Conservation (phyloP, 495 filamentous ascomycete genomes). For the Penicillium chermesinum region DNA sequence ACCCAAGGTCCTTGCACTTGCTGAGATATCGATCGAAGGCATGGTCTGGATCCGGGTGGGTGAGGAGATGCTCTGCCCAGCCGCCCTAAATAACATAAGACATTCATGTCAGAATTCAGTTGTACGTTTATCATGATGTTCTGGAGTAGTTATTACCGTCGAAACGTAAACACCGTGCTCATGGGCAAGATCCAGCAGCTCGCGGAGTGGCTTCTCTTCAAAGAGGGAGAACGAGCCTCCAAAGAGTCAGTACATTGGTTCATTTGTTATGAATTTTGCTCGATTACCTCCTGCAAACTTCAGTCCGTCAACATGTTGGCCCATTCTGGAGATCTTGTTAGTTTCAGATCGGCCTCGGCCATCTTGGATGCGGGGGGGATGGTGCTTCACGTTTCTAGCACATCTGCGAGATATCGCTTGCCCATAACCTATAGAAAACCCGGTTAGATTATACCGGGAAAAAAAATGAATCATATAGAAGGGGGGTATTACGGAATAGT, state of each 20-base stretch:
- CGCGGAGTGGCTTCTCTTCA: conserved; percentile 40
- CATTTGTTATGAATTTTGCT: conserved; percentile 1
- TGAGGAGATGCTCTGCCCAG: conserved; percentile 53
- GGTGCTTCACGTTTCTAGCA: conserved; percentile 42
- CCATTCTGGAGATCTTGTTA: conserved; percentile 33
- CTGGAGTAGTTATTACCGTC: conserved; percentile 28
- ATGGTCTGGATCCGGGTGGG: conserved; percentile 36
- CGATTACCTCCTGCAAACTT: conserved; percentile 51
- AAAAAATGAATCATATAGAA: no score
- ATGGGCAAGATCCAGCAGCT: conserved; percentile 51
- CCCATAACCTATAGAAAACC: conserved; percentile 42
- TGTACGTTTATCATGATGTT: background rate
- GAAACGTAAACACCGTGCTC: conserved; percentile 50
- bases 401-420: conserved; percentile 46
- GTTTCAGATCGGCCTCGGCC: background rate
- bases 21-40: conserved; percentile 49
- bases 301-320: conserved; percentile 50
- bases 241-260: conserved; percentile 3
- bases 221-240: conserved; percentile 51
- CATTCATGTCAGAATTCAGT: background rate
- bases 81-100: conserved; percentile 29
- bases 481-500: conserved; percentile 39
- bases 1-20: conserved; percentile 49
- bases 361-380: no score
- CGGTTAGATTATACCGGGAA: no score